phyloP scores from a whole-genome alignment of 768 basidiomycete species.

The Leccinum longicurvipes region DNA sequence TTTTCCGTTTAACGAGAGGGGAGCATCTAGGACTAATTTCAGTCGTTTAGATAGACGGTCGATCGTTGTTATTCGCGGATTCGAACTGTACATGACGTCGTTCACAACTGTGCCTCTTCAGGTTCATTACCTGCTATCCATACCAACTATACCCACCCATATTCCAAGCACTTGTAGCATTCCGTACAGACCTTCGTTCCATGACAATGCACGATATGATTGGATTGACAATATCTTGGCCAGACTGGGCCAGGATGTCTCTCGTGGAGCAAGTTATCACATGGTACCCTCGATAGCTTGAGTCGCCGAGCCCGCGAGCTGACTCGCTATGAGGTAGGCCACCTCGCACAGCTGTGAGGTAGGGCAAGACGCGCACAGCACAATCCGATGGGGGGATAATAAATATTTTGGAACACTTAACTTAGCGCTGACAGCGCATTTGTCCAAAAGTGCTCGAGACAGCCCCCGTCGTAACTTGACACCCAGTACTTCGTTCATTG shows the following conservation, averaged over 20 bases:
- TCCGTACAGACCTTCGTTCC: not conserved
- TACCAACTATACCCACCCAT: not conserved
- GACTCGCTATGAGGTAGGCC: not conserved
- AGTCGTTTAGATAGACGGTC: conserved; percentile 4
- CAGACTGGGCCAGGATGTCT: not conserved
- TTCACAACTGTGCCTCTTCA: conserved; percentile 5
- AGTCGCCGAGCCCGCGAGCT: not conserved
- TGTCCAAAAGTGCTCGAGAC: not conserved
- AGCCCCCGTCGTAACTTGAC: not conserved
- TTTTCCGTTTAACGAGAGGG: conserved; percentile 1
- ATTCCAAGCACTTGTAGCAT: not conserved
- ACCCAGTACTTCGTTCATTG: not conserved
- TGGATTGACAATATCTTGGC: conserved; percentile 5
- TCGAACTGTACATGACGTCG: conserved; percentile 5
- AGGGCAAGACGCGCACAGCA: too few relatives aligned
- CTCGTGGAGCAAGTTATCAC: conserved; percentile 2
- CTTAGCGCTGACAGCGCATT: not conserved
- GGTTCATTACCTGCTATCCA: not conserved
- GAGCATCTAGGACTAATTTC: conserved; percentile 2
- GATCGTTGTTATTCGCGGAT: conserved; percentile 9
- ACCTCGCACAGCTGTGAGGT: too few relatives aligned
- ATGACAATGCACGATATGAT: not conserved
- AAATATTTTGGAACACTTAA: not conserved
- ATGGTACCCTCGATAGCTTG: not conserved
- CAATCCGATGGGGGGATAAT: not conserved